Conservation (phyloP, 2,329 filamentous ascomycete species). For the Shiraia bambusicola region DNA sequence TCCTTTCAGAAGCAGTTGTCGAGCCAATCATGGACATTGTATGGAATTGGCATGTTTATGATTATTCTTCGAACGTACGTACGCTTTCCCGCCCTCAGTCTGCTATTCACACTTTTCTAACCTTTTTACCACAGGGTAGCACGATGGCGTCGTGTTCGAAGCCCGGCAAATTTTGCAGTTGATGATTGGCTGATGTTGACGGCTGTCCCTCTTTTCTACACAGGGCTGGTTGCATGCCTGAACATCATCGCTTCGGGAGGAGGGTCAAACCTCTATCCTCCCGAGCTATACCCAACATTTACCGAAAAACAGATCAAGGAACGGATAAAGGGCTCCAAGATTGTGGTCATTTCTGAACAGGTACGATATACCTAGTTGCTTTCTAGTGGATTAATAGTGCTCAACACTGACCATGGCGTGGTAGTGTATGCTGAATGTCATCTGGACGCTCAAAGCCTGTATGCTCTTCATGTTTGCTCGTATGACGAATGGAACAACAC, state of each 20-base stretch:
- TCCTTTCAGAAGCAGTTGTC: slow-evolving; percentile 23
- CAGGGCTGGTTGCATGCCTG: slow-evolving; percentile 44
- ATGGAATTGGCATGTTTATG: slow-evolving; percentile 31
- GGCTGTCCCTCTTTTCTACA: slow-evolving; percentile 40
- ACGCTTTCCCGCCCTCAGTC: background rate
- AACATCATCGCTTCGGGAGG: slow-evolving; percentile 47
- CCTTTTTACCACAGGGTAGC: slow-evolving; percentile 20
- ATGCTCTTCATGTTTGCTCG: slow-evolving; percentile 60
- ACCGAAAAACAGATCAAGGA: slow-evolving; percentile 43
- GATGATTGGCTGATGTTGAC: slow-evolving; percentile 40
- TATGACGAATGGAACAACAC: slow-evolving; percentile 51
- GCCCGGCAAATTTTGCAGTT: slow-evolving; percentile 16
- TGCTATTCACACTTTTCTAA: background rate
- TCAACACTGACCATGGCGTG: slow-evolving; percentile 38
- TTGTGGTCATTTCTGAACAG: slow-evolving; percentile 50
- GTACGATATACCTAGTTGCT: slow-evolving; percentile 23
- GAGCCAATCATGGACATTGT: slow-evolving; percentile 32
- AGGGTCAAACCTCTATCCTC: slow-evolving; percentile 47
- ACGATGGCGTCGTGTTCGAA: slow-evolving; percentile 29
- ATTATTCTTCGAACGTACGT: slow-evolving; percentile 33
- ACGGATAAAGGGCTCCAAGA: slow-evolving; percentile 49
- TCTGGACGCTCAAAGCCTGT: slow-evolving; percentile 60
- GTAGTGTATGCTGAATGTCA: slow-evolving; percentile 63
- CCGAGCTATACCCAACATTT: slow-evolving; percentile 42
- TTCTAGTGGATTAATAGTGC: background rate